Conservation (phyloP, 78 protist genomes). For the Bigelowiella natans region DNA sequence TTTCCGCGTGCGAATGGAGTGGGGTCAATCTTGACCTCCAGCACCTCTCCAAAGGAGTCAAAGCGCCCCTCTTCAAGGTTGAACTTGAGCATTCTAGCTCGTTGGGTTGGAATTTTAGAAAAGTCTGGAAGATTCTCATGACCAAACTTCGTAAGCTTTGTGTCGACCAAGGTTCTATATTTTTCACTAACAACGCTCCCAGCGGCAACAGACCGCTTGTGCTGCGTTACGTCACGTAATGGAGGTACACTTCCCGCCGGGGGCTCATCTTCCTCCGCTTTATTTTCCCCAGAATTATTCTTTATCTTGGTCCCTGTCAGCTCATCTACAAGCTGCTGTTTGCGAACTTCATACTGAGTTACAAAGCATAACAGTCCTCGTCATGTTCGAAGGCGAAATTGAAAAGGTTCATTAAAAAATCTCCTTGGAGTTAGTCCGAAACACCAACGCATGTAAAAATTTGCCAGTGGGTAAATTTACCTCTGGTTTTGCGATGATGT, state of each 20-base stretch:
- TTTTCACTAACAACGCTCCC: too few relatives aligned
- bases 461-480: too few relatives aligned
- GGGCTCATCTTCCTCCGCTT: not conserved
- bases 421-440: too few relatives aligned
- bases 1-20: slow-evolving; percentile 15
- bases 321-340: not conserved
- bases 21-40: slow-evolving; percentile 4
- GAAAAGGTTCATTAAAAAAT: too few relatives aligned
- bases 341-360: not conserved
- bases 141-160: not conserved
- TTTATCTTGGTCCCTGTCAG: not conserved
- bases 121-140: too few relatives aligned
- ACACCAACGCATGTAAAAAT: too few relatives aligned
- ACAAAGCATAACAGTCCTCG: too few relatives aligned
- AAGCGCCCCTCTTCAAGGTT: not conserved
- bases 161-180: not conserved
- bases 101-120: not conserved
- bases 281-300: not conserved
- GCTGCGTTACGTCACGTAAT: not conserved
- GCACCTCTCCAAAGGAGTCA: not conserved
- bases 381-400: too few relatives aligned
- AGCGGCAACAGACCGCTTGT: not conserved
- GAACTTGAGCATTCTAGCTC: not conserved
- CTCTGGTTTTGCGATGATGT: not conserved
- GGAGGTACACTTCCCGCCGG: not conserved